Evolutionary conservation across 495 filamentous ascomycete species (phyloP).

Genomic region (Aspergillus diversus): DNA sequence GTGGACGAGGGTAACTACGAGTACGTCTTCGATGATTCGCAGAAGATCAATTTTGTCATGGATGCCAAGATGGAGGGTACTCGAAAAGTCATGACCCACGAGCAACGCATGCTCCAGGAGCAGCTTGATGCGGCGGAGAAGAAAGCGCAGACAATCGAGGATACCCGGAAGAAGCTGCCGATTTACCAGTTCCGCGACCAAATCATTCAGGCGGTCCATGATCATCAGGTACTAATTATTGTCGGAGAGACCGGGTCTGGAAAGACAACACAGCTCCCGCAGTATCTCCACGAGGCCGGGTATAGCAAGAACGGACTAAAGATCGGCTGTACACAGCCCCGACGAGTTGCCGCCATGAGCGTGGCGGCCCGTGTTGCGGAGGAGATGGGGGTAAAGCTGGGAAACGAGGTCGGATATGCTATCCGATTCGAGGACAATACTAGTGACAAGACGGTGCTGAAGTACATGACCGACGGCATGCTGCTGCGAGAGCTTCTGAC

Average conservation of each 20-base stretch:
- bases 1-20: slow-evolving; percentile 90
- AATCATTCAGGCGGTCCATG: slow-evolving; percentile 75
- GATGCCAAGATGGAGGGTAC: slow-evolving; percentile 72
- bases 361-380: slow-evolving; percentile 94
- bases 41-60: slow-evolving; percentile 84
- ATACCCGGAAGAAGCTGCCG: slow-evolving; percentile 86
- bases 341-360: slow-evolving; percentile 94
- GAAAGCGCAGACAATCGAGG: slow-evolving; percentile 82
- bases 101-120: slow-evolving; percentile 76
- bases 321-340: slow-evolving; percentile 71
- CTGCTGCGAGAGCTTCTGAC: slow-evolving; percentile 88
- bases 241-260: slow-evolving; percentile 88
- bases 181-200: slow-evolving; percentile 83
- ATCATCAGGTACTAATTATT: slow-evolving; percentile 82
- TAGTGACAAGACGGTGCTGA: slow-evolving; percentile 87
- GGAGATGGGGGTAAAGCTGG: slow-evolving; percentile 88
- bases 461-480: slow-evolving; percentile 99
- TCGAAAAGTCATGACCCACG: slow-evolving; percentile 68
- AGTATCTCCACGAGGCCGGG: slow-evolving; percentile 84
- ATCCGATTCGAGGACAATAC: slow-evolving; percentile 96
- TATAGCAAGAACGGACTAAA: slow-evolving; percentile 76
- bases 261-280: slow-evolving; percentile 88
- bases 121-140: slow-evolving; percentile 86
- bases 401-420: slow-evolving; percentile 91
- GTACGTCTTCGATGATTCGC: slow-evolving; percentile 88